Conservation (phyloP, 148 eudicot genomes). For the Cornus florida region DNA sequence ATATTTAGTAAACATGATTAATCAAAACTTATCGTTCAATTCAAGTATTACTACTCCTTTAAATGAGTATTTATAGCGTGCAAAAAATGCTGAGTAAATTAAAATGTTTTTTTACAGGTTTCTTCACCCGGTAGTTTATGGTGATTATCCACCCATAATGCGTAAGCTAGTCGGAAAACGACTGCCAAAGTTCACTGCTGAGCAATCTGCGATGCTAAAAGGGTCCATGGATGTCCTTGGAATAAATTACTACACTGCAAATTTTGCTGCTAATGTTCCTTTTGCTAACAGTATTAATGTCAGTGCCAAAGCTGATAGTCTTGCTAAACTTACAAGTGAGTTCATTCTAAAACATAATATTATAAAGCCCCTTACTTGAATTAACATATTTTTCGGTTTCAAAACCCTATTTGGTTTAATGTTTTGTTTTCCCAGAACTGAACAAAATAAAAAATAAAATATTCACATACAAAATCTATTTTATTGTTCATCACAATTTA, state of each 20-base stretch:
- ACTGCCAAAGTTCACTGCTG: constrained; percentile 34
- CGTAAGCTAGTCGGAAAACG: constrained; percentile 26
- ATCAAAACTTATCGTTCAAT: no score
- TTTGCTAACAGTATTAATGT: not conserved
- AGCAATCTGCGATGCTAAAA: constrained; percentile 32
- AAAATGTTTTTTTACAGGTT: constrained; percentile 25
- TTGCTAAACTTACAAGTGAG: not conserved
- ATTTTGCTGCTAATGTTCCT: constrained; percentile 22
- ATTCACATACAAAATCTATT: no score
- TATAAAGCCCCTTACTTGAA: no score
- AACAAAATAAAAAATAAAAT: no score
- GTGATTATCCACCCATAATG: constrained; percentile 53
- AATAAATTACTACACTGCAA: constrained; percentile 49
- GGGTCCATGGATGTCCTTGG: constrained; percentile 55
- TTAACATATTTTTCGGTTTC: no score
- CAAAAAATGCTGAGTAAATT: no score
- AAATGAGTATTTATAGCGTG: no score
- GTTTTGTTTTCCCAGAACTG: no score
- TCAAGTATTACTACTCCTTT: no score
- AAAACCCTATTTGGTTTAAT: no score
- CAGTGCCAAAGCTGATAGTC: not conserved
- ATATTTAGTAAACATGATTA: no score
- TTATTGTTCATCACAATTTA: no score
- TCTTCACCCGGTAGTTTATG: constrained; percentile 42
- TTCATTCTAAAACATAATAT: not conserved